A percentile compares a stretch with the other conserved stretches of the same genome.
Evolutionary conservation across 805 yeast species (phyloP).

Genomic region (Ogataea degrootiae): DNA sequence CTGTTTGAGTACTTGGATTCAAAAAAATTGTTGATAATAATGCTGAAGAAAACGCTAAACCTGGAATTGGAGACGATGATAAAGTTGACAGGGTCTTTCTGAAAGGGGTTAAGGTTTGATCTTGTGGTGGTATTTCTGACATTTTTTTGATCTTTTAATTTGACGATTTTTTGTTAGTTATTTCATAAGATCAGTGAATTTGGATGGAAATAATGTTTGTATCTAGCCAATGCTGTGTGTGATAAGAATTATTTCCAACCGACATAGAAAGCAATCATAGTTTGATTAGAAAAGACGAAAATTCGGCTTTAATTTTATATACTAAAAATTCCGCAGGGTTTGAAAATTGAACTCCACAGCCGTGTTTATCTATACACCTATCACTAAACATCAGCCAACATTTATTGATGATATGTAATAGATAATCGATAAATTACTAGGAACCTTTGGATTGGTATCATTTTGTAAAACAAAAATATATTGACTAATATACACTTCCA

Average conservation of each 20-base stretch:
- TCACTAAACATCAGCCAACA: too few relatives aligned
- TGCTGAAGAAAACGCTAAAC: slow-evolving; percentile 36
- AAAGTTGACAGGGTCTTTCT: slow-evolving; percentile 5
- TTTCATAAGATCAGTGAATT: background rate
- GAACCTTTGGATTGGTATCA: background rate
- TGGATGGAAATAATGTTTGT: too few relatives aligned
- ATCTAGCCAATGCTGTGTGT: too few relatives aligned
- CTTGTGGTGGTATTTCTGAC: background rate
- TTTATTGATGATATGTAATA: too few relatives aligned
- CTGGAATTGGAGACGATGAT: slow-evolving; percentile 42
- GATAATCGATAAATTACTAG: background rate
- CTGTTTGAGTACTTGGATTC: slow-evolving; percentile 9
- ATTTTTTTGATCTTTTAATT: background rate
- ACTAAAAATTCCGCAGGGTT: too few relatives aligned
- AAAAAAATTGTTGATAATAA: slow-evolving; percentile 25
- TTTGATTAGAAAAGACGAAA: too few relatives aligned
- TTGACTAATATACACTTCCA: slow-evolving; percentile 22
- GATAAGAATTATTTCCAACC: too few relatives aligned
- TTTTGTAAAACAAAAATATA: slow-evolving; percentile 8
- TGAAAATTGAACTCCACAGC: too few relatives aligned
- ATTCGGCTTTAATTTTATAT: too few relatives aligned
- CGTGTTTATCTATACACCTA: too few relatives aligned
- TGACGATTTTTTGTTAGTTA: background rate
- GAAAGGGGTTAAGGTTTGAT: background rate
- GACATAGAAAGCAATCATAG: too few relatives aligned